phyloP scores from a whole-genome alignment of 495 filamentous ascomycete genomes.

The Cenococcum geophilum region DNA sequence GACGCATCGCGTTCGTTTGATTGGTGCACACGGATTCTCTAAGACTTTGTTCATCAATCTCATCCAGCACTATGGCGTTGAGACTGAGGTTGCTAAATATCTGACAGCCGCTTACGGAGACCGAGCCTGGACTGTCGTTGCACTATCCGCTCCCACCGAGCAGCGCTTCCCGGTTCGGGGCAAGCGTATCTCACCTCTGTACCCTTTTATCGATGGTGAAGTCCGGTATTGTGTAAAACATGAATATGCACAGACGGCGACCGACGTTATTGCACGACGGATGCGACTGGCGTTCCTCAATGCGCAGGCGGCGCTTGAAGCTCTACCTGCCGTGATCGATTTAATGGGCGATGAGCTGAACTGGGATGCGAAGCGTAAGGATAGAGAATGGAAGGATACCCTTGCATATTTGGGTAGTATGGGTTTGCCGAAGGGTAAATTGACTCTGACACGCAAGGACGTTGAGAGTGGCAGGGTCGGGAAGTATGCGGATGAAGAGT shows the following conservation, averaged over 20 bases:
- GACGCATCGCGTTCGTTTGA: constrained; percentile 81
- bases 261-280: constrained; percentile 82
- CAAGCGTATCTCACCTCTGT: constrained; percentile 70
- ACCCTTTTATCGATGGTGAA: constrained; percentile 97
- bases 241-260: constrained; percentile 91
- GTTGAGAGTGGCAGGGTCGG: constrained; percentile 66
- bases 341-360: constrained; percentile 84
- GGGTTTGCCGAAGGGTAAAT: constrained; percentile 75
- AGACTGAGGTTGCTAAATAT: constrained; percentile 92
- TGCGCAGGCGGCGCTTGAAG: constrained; percentile 89
- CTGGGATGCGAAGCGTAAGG: constrained; percentile 70
- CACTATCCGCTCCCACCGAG: constrained; percentile 72
- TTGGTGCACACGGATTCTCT: constrained; percentile 90
- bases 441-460: constrained; percentile 63
- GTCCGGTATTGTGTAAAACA: constrained; percentile 82
- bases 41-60: constrained; percentile 98
- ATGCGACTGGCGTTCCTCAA: constrained; percentile 91
- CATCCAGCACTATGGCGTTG: constrained; percentile 93
- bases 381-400: constrained; percentile 78
- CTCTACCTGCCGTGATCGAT: constrained; percentile 82
- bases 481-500: constrained; percentile 51
- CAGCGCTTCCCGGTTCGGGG: constrained; percentile 84
- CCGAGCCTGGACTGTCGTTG: constrained; percentile 90
- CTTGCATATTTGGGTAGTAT: constrained; percentile 74
- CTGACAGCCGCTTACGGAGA: constrained; percentile 87